Percentiles rank a stretch among this genome's conserved stretches.
These are phyloP conservation scores for Puccinia coronata DNA, from an alignment of 1,284 basidiomycete genomes.

Conservation along the genomic window DNA sequence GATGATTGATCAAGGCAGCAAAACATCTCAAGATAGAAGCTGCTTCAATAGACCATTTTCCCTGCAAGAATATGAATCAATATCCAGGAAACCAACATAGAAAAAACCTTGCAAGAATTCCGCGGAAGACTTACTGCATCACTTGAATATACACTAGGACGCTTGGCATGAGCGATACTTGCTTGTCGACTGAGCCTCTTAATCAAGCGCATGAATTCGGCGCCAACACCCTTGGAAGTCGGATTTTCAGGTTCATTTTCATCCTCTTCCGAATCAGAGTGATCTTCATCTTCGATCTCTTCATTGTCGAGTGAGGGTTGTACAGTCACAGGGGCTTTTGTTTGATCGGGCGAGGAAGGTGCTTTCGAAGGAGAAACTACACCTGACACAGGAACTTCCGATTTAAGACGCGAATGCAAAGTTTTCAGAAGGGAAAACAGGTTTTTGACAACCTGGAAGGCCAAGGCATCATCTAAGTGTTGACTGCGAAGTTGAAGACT, in stretches of 20 bases:
- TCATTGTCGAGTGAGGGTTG: conserved; percentile 6
- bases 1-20: conserved; percentile 77
- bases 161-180: conserved; percentile 69
- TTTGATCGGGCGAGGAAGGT: conserved; percentile 52
- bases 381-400: conserved; percentile 64
- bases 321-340: background rate
- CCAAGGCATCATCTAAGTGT: conserved; percentile 73
- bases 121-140: conserved; percentile 62
- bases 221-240: conserved; percentile 53
- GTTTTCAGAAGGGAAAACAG: conserved; percentile 81
- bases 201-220: conserved; percentile 65
- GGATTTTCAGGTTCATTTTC: conserved; percentile 58
- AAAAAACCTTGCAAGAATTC: background rate
- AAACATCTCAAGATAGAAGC: conserved; percentile 85
- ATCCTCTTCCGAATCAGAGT: conserved; percentile 52
- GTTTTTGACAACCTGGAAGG: conserved; percentile 89
- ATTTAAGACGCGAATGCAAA: conserved; percentile 7
- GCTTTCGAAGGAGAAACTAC: conserved; percentile 55
- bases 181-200: conserved; percentile 65
- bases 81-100: background rate
- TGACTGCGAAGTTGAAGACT: conserved; percentile 79
- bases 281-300: conserved; percentile 8
- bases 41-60: conserved; percentile 76
- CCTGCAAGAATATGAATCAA: conserved; percentile 57
- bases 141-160: conserved; percentile 57